A percentile compares a stretch with the other conserved stretches of the same genome.
phyloP scores from a whole-genome alignment of 495 filamentous ascomycete species.

The Hyaloscypha hepaticicola region DNA sequence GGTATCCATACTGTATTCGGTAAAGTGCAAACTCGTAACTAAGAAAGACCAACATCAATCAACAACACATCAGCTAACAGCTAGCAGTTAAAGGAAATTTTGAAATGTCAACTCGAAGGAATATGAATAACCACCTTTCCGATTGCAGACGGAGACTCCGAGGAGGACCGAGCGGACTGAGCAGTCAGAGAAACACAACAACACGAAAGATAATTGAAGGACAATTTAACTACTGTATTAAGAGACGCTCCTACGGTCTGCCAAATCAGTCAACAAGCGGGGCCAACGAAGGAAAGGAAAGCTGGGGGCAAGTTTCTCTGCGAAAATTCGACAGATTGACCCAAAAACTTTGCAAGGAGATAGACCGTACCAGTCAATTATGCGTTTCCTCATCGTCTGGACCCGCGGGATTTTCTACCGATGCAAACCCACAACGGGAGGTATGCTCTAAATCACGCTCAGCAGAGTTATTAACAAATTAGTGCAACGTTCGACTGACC shows the following conservation, averaged over 20 bases:
- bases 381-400: neutral
- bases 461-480: neutral
- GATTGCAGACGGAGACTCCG: neutral
- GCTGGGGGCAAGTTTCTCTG: neutral
- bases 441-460: neutral
- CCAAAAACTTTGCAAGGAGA: neutral
- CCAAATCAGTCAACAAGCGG: neutral
- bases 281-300: neutral
- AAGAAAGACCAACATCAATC: neutral
- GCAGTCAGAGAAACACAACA: neutral
- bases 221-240: neutral
- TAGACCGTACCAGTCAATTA: neutral
- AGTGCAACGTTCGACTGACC: neutral
- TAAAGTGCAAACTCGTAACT: neutral
- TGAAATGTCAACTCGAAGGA: neutral
- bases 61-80: neutral
- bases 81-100: neutral
- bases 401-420: slow-evolving; percentile 4
- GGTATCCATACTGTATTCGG: neutral
- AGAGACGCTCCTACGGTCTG: neutral
- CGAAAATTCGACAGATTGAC: neutral
- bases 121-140: neutral
- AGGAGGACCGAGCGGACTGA: neutral
- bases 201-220: neutral
- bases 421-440: neutral